Evolutionary conservation across 202 grass and related monocot genomes (phyloP).

Genomic region (Carex arenaria): DNA sequence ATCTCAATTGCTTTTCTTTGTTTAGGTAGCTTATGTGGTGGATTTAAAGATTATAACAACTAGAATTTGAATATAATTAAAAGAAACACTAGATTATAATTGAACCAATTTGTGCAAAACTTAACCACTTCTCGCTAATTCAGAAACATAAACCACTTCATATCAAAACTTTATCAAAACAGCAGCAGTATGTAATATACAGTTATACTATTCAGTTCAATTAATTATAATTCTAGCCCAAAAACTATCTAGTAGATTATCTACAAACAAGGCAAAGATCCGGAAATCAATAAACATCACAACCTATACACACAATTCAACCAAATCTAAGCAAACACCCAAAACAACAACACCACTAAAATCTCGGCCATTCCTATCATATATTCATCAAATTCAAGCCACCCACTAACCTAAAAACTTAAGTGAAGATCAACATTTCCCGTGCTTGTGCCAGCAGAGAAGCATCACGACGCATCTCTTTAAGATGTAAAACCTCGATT

Average conservation of each 20-base stretch:
- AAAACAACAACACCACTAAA: neutral
- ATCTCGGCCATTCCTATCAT: neutral
- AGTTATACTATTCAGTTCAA: neutral
- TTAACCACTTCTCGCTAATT: neutral
- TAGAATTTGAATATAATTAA: neutral
- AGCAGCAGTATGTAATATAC: neutral
- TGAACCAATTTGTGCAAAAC: neutral
- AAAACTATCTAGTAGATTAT: neutral
- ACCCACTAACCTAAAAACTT: neutral
- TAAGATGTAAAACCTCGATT: constrained; percentile 28
- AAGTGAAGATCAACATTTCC: constrained; percentile 16
- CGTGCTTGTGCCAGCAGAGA: constrained; percentile 33
- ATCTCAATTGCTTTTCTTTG: neutral
- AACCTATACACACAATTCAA: neutral
- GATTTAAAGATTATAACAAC: neutral
- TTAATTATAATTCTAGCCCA: neutral
- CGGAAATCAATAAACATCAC: neutral
- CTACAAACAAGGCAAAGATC: neutral
- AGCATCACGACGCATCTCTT: constrained; percentile 32
- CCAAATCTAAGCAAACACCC: neutral
- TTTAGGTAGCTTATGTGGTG: neutral
- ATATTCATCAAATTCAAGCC: neutral
- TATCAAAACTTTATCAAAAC: neutral
- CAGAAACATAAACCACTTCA: neutral
- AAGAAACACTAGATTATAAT: neutral